phyloP scores from a whole-genome alignment of 1,139 yeast genomes.

The Suhomyces kunorum region DNA sequence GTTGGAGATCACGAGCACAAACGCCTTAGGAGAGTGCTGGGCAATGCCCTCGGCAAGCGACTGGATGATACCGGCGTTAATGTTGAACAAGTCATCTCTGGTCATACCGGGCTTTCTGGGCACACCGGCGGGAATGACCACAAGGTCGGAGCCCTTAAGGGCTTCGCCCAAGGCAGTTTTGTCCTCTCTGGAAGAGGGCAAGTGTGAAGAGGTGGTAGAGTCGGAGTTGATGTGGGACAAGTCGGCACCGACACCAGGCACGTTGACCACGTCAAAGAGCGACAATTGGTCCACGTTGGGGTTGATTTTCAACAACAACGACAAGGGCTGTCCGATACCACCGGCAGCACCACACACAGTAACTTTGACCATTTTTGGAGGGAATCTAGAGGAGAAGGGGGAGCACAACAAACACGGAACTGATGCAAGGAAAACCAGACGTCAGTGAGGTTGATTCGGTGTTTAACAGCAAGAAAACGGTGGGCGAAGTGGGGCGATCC shows the following conservation, averaged over 20 bases:
- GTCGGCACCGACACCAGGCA: constrained; percentile 97
- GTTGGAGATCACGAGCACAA: constrained; percentile 86
- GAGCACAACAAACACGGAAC: background rate
- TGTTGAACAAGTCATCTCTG: constrained; percentile 95
- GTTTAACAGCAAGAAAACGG: background rate
- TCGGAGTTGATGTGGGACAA: constrained; percentile 90
- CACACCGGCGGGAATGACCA: constrained; percentile 97
- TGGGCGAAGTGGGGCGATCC: constrained; percentile 3
- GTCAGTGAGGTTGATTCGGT: background rate
- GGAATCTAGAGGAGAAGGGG: background rate
- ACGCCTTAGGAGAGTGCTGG: constrained; percentile 83
- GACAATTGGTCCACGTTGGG: constrained; percentile 82
- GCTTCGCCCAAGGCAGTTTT: constrained; percentile 75
- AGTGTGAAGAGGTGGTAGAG: constrained; percentile 78
- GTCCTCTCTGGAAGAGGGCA: constrained; percentile 69
- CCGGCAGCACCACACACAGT: constrained; percentile 96
- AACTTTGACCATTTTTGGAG: constrained; percentile 55
- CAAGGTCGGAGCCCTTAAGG: constrained; percentile 79
- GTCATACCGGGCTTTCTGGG: constrained; percentile 99
- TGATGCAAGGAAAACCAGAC: background rate
- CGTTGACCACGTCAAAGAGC: constrained; percentile 88
- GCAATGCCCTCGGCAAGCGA: constrained; percentile 90
- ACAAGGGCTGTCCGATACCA: constrained; percentile 98
- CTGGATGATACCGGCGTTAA: constrained; percentile 94
- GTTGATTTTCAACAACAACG: constrained; percentile 85